phyloP scores from a whole-genome alignment of 2,329 filamentous ascomycete species.

The Epichloe hybrida region DNA sequence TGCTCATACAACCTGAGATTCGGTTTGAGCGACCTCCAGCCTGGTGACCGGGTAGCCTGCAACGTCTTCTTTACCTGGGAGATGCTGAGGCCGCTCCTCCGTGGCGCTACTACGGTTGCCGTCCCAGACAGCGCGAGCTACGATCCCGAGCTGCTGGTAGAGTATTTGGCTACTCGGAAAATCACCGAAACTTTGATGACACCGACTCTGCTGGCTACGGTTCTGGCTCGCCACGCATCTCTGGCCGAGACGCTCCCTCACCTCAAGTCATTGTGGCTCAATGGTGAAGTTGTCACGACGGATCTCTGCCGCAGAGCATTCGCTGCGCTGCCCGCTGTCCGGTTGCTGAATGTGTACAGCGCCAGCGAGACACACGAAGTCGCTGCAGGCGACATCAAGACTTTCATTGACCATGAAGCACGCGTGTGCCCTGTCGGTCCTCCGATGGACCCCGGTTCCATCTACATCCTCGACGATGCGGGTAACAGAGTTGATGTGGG shows the following conservation, averaged over 20 bases:
- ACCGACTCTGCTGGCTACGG: slow-evolving; percentile 61
- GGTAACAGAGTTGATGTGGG: slow-evolving; percentile 50
- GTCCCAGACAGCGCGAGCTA: slow-evolving; percentile 68
- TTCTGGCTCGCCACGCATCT: slow-evolving; percentile 55
- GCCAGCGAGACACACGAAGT: slow-evolving; percentile 74
- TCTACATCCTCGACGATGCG: slow-evolving; percentile 59
- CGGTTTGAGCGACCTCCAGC: slow-evolving; percentile 50
- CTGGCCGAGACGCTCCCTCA: slow-evolving; percentile 50
- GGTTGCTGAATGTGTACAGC: slow-evolving; percentile 68
- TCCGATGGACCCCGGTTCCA: slow-evolving; percentile 52
- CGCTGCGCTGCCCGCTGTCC: slow-evolving; percentile 52
- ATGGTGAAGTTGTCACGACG: slow-evolving; percentile 70
- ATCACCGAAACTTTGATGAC: slow-evolving; percentile 78
- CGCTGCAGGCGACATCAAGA: slow-evolving; percentile 60
- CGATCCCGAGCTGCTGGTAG: slow-evolving; percentile 60
- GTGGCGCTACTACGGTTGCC: slow-evolving; percentile 62
- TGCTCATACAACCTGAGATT: slow-evolving; percentile 64
- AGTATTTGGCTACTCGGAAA: slow-evolving; percentile 49
- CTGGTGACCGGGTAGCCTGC: slow-evolving; percentile 69
- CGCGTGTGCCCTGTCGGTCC: slow-evolving; percentile 62
- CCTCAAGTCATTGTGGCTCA: slow-evolving; percentile 62
- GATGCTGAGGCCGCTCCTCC: slow-evolving; percentile 60
- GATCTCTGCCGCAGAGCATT: slow-evolving; percentile 58
- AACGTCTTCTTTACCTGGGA: slow-evolving; percentile 86
- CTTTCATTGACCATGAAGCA: slow-evolving; percentile 49